phyloP scores from a whole-genome alignment of 2,329 filamentous ascomycete species.

The Epichloe scottii region DNA sequence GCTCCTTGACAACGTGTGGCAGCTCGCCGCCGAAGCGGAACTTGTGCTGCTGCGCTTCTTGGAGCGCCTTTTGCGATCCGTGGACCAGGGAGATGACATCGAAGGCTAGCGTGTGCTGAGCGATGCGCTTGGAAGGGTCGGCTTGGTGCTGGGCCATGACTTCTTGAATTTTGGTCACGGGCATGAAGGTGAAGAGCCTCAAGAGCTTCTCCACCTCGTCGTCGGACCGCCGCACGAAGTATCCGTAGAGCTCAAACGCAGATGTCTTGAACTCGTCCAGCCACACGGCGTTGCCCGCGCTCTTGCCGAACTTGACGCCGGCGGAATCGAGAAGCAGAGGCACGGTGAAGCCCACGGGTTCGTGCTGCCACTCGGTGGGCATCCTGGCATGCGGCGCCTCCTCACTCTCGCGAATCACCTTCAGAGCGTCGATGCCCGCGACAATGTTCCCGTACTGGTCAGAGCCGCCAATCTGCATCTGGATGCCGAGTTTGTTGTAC shows the following conservation, averaged over 20 bases:
- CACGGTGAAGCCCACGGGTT: conserved; percentile 77
- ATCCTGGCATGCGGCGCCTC: conserved; percentile 29
- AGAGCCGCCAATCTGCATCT: conserved; percentile 86
- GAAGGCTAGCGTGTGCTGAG: conserved; percentile 71
- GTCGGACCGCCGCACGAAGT: conserved; percentile 75
- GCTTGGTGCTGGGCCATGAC: conserved; percentile 55
- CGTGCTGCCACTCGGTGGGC: conserved; percentile 30
- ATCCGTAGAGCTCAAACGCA: conserved; percentile 79
- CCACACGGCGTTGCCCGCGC: conserved; percentile 88
- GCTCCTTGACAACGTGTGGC: conserved; percentile 19
- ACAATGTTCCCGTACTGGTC: conserved; percentile 97
- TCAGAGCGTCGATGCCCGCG: conserved; percentile 75
- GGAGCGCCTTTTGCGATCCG: conserved; percentile 49
- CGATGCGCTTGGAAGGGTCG: conserved; percentile 59
- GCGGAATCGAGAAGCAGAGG: conserved; percentile 76
- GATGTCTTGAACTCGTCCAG: conserved; percentile 71
- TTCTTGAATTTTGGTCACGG: conserved; percentile 51
- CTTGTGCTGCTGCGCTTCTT: conserved; percentile 44
- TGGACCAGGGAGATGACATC: conserved; percentile 77
- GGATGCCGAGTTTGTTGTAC: conserved; percentile 52
- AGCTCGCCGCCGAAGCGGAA: conserved; percentile 31
- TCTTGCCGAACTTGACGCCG: conserved; percentile 90
- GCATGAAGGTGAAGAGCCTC: conserved; percentile 83
- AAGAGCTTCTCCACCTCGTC: conserved; percentile 69
- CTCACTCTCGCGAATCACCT: conserved; percentile 52